Evolutionary conservation across 1,284 basidiomycete genomes (phyloP), one percentile per base, ranked within the genome.

Genomic region (Psilocybe mexicana): DNA sequence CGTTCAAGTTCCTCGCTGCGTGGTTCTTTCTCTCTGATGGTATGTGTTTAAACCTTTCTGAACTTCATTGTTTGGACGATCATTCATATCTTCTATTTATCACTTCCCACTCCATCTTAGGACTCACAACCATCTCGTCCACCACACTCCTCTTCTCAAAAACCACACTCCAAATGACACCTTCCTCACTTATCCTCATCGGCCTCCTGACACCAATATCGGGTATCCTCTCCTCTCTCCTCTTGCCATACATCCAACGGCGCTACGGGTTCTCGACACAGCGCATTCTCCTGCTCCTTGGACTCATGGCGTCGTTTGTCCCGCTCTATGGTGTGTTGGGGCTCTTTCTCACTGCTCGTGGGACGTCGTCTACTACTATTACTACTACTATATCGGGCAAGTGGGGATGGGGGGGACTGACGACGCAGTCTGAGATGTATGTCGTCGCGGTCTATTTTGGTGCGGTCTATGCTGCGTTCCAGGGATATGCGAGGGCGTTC

Each of bases 1-100:
- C 94, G 0, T 97, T 95, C 76, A 80, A 82, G 59, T 96, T 92
- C 67, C 86, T 96, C 42, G 81, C 87, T 3, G 92, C 94, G 0
- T 96, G 94, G 93, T 94, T 96, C 69, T 80, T 96, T 10, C 82
- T 97, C 33, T 93, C 91, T 0, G 94, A 96, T 68, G 92, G 92
- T 92, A 52, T 51, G 82, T 70, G 30, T n/a, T n/a, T n/a, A n/a
- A n/a, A n/a, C n/a, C n/a, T n/a, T n/a, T n/a, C n/a, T n/a, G n/a
- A n/a, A n/a, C n/a, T n/a, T n/a, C n/a, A n/a, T n/a, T n/a, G n/a
- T n/a, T 18, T 18, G 18, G 18, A 18, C 18, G 18, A 18, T 18
- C 18, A 18, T 18, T 18, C 18, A 18, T 18, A 18, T 18, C 18
- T 18, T 18, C 18, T 18, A 18, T 18, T 18, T 18, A 18, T 18